Base-by-base conservation (phyloP, 2,329 filamentous ascomycete genomes). In the Colletotrichum musae region DNA sequence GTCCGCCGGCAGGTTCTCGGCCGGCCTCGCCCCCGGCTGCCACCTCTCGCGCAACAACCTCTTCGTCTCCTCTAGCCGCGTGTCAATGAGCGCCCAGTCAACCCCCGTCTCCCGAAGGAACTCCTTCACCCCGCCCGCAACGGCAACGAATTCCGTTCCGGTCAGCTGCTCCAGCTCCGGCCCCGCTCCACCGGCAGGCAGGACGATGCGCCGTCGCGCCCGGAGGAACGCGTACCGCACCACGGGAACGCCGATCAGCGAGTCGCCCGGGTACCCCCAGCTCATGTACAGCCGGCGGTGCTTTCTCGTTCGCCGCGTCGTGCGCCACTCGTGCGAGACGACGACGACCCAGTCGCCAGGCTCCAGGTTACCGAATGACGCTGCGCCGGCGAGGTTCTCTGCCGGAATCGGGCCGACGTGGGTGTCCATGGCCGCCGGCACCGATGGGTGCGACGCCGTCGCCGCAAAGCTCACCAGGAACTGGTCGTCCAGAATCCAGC, bases 301-400 rank as follows among this genome's bases (percentile, higher is more conserved):
- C 12, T 50, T 43, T 13, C 41, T 41, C 24, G 21, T 50, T 15
- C 41, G 21, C 12, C 13, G 45, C 15, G 39, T 57, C 10, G 36
- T 53, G 36, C 47, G 21, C 58, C 45, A 62, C 26, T 62, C 64
- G 36, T 62, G 52, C 13, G 58, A 68, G 9, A 62, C 52, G n/a
- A 58, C 43, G 6, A 62, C n/a, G 16, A 53, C 52, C 58, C 64
- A 62, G 45, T 28, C n/a, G n/a, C n/a, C n/a, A n/a, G n/a, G n/a
- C n/a, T n/a, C n/a, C n/a, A n/a, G n/a, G n/a, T n/a, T n/a, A n/a
- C n/a, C n/a, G n/a, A 60, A 50, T 2, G 52, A 18, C 6, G 45
- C 32, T 58, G 43, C 58, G 24, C 60, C 32, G 5, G 58, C 58
- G 4, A 56, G 24, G 18, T 53, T 57, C 24, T 62, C 58, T 18